Conservation (phyloP, 352 stramenopile species). For the Phytopythium ostracodes region DNA sequence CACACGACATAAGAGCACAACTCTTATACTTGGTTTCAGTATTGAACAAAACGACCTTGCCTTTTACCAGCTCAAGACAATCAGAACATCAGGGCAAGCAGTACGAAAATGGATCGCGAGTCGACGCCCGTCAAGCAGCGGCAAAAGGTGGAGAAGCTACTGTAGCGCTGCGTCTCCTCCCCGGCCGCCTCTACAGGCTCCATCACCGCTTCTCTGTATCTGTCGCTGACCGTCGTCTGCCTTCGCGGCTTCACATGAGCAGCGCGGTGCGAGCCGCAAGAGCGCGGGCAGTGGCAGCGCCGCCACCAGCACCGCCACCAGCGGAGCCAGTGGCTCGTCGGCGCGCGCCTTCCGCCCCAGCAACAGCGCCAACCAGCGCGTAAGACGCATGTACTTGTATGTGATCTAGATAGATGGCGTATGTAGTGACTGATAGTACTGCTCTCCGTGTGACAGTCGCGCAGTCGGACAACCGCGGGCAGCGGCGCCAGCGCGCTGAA, state of each 20-base stretch:
- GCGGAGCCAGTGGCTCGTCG: background rate
- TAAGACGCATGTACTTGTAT: background rate
- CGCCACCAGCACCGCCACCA: slow-evolving; percentile 7
- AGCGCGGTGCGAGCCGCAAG: slow-evolving; percentile 25
- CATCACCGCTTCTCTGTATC: background rate
- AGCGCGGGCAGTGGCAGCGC: slow-evolving; percentile 14
- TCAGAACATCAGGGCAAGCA: too few species aligned
- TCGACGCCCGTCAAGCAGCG: slow-evolving; percentile 72
- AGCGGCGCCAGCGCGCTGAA: background rate
- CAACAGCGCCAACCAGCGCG: background rate
- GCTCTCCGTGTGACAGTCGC: slow-evolving; percentile 12
- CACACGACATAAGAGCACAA: too few species aligned
- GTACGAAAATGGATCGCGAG: slow-evolving; percentile 62
- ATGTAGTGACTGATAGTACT: background rate
- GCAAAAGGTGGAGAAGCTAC: slow-evolving; percentile 74
- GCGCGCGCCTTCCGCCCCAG: slow-evolving; percentile 16
- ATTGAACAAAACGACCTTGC: too few species aligned
- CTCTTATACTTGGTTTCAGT: too few species aligned
- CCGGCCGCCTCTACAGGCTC: too few species aligned
- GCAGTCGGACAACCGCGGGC: slow-evolving; percentile 20
- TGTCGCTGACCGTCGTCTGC: background rate
- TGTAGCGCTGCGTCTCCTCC: too few species aligned
- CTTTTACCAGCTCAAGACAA: too few species aligned
- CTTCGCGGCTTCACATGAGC: background rate
- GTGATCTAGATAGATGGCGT: background rate